Base-by-base conservation (phyloP, 768 basidiomycete genomes). In the Cubamyces lactineus region DNA sequence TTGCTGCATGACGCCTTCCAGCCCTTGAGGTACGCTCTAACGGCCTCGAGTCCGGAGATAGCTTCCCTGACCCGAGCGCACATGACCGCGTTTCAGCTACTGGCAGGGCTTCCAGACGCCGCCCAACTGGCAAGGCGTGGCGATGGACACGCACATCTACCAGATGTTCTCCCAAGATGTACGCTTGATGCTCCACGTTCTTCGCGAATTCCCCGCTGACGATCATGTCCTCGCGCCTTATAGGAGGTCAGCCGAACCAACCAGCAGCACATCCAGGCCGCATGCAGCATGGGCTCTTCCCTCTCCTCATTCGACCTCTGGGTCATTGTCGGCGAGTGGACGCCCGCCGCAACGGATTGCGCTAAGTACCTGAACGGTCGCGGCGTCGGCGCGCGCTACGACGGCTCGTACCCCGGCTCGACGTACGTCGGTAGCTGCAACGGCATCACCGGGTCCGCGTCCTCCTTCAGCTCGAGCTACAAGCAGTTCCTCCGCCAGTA, bases 241-340 rank as follows among this genome's bases (percentile, higher is more conserved):
- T 62, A 86, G 82, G 79, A 76, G 0, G 80, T 83, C 57, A 73
- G 76, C 28, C 78, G 79, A 73, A 76, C 75, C 49, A 66, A 84
- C 54, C 68, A 77, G 26, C 73, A 86, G 53, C 90, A 92, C 67
- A 89, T 92, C 42, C 63, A 74, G 50, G 69, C 79, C 2, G 89
- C 87, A 4, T 94, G 92, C 68, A 65, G 65, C 51, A 71, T 76
- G 40, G 78, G 75, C 13, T 74, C 77, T 11, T 67, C 76, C 0
- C 79, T 93, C 6, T 70, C 81, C 0, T 66, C 69, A 19, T 86
- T 85, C 66, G 80, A 84, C 41, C 81, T 95, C 26, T 94, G 92
- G 94, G 80, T 85, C 16, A 79, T 94, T 46, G 92, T 94, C 24
- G 94, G 94, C 43, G 94, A 97, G 76, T 97, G 91, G 87, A 86